These are phyloP conservation scores for Tilletia horrida DNA, from an alignment of 1,284 basidiomycete species.

Conservation along the genomic window DNA sequence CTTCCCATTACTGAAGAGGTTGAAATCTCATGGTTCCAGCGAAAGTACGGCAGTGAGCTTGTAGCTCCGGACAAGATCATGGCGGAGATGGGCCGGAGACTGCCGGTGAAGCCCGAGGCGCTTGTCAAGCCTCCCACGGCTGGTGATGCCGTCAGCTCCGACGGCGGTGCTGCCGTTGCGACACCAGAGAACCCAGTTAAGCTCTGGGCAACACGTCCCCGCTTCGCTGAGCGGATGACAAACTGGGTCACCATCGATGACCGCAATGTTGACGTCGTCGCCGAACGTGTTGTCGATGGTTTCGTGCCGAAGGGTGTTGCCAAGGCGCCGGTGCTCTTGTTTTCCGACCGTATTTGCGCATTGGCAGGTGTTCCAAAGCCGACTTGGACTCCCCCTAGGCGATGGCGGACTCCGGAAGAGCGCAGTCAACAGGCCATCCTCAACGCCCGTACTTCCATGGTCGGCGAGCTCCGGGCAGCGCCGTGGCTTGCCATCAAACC, in stretches of 20 bases:
- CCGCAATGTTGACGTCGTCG: neutral
- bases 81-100: slow-evolving; percentile 28
- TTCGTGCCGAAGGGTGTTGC: neutral
- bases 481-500: slow-evolving; percentile 8
- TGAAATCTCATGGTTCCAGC: slow-evolving; percentile 46
- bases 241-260: neutral
- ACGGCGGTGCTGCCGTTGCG: neutral
- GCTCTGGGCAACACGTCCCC: slow-evolving; percentile 13
- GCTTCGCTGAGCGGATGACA: slow-evolving; percentile 1
- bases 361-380: slow-evolving; percentile 7
- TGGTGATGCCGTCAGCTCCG: neutral
- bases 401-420: neutral
- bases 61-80: slow-evolving; percentile 33
- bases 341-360: slow-evolving; percentile 1
- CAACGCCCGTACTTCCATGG: neutral
- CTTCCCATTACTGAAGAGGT: slow-evolving; percentile 35
- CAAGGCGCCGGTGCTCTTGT: neutral
- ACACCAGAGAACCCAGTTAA: slow-evolving; percentile 15
- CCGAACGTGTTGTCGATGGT: neutral
- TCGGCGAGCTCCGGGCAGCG: slow-evolving; percentile 4
- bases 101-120: slow-evolving; percentile 38
- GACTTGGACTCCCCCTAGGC: neutral
- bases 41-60: slow-evolving; percentile 33
- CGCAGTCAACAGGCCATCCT: too few relatives aligned
- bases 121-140: slow-evolving; percentile 36